Percentiles rank a stretch among this genome's conserved stretches.
Conservation (phyloP, 192 early-diverging fungal species). For the Thoreauomyces humboldtii region DNA sequence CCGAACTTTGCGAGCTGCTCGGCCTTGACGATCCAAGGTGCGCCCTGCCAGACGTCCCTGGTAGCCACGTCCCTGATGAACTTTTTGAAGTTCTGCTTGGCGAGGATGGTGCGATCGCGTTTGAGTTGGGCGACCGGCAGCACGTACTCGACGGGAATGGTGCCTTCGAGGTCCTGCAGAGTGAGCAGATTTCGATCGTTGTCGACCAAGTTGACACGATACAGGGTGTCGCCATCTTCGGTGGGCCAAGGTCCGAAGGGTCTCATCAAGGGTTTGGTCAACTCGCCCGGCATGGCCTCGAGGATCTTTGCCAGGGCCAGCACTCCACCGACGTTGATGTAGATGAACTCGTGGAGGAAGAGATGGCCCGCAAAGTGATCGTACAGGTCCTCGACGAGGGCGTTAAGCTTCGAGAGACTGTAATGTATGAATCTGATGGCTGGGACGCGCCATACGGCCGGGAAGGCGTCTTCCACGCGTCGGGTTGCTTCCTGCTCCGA, state of each 20-base stretch:
- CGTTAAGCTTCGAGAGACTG: constrained; percentile 61
- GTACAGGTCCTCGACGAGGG: constrained; percentile 62
- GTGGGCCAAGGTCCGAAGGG: not conserved
- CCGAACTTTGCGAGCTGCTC: constrained; percentile 20
- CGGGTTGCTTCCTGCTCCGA: constrained; percentile 68
- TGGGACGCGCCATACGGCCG: constrained; percentile 59
- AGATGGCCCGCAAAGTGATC: constrained; percentile 53
- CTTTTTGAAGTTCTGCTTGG: constrained; percentile 67
- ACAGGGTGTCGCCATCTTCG: constrained; percentile 5
- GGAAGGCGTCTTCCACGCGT: constrained; percentile 61
- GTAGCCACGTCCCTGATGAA: constrained; percentile 64
- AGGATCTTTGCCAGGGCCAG: constrained; percentile 5
- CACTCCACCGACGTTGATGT: constrained; percentile 21
- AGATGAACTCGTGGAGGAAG: constrained; percentile 52
- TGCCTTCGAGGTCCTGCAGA: constrained; percentile 34
- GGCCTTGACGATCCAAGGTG: constrained; percentile 66
- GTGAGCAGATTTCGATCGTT: constrained; percentile 38
- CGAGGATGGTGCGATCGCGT: constrained; percentile 60
- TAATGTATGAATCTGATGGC: constrained; percentile 69
- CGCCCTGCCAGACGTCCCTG: constrained; percentile 65
- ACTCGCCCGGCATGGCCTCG: not conserved
- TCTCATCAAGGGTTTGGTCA: not conserved
- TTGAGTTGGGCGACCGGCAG: constrained; percentile 28
- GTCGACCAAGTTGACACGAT: constrained; percentile 45
- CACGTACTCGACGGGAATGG: constrained; percentile 11